Conservation (phyloP, 2,329 filamentous ascomycete genomes). For the Colletotrichum sidae region DNA sequence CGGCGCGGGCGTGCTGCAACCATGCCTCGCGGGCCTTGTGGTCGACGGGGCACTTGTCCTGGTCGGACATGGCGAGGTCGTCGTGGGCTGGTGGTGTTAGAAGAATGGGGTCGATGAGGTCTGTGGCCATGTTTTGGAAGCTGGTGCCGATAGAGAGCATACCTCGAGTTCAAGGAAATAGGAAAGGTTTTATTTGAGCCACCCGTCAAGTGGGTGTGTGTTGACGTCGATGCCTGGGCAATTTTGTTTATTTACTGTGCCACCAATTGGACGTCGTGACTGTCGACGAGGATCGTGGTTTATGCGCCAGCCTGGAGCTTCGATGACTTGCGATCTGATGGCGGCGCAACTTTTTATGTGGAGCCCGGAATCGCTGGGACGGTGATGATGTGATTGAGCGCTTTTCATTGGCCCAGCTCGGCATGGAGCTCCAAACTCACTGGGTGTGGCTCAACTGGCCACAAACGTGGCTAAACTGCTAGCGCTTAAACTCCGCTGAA, state of each 20-base stretch:
- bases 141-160: too few species aligned
- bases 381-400: conserved; percentile 19
- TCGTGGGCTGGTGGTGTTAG: conserved; percentile 16
- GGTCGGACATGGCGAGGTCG: conserved; percentile 9
- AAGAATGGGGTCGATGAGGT: conserved; percentile 37
- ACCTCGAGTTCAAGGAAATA: too few species aligned
- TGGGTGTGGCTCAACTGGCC: not conserved
- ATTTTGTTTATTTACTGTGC: too few species aligned
- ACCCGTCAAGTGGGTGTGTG: too few species aligned
- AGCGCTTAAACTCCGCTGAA: not conserved
- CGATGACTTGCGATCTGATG: conserved; percentile 2
- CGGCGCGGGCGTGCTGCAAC: conserved; percentile 76
- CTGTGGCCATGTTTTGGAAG: conserved; percentile 21
- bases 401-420: not conserved
- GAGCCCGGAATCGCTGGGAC: not conserved
- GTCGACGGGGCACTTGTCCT: conserved; percentile 37
- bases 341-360: conserved; percentile 32
- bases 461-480: not conserved
- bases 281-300: too few species aligned
- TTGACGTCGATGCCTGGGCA: too few species aligned
- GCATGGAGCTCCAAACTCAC: not conserved
- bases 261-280: too few species aligned
- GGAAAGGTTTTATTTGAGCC: too few species aligned
- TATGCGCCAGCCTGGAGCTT: conserved; percentile 22
- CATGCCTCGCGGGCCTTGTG: conserved; percentile 84